Conservation (phyloP, 1,139 yeast genomes). For the Candida sanyaensis region DNA sequence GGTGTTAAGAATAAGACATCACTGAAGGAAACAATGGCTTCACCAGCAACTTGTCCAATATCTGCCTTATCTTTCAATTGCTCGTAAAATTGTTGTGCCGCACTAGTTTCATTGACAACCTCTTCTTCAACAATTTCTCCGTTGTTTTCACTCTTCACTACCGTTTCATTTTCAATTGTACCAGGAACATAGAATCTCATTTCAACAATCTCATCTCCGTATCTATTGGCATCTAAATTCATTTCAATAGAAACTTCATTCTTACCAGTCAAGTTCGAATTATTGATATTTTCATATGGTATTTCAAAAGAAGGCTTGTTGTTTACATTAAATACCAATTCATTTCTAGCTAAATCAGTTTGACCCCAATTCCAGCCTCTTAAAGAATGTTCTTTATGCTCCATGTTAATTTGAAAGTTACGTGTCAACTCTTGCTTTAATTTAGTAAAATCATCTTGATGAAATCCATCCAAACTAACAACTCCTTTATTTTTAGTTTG, state of each 20-base stretch:
- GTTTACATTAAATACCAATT: slow-evolving; percentile 80
- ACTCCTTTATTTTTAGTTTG: slow-evolving; percentile 90
- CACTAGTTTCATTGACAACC: slow-evolving; percentile 60
- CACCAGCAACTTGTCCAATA: slow-evolving; percentile 94
- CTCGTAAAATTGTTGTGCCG: slow-evolving; percentile 87
- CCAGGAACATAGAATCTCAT: slow-evolving; percentile 94
- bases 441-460: slow-evolving; percentile 74
- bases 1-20: slow-evolving; percentile 95
- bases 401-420: slow-evolving; percentile 71
- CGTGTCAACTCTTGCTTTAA: slow-evolving; percentile 83
- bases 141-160: slow-evolving; percentile 34
- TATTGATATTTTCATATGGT: slow-evolving; percentile 77
- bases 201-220: slow-evolving; percentile 96
- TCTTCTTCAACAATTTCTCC: slow-evolving; percentile 43
- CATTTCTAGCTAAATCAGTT: slow-evolving; percentile 89
- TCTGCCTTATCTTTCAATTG: slow-evolving; percentile 94
- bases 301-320: slow-evolving; percentile 91
- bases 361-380: slow-evolving; percentile 99
- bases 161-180: slow-evolving; percentile 51
- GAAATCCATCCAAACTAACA: slow-evolving; percentile 89
- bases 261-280: slow-evolving; percentile 90
- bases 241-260: slow-evolving; percentile 93
- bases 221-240: slow-evolving; percentile 56
- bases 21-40: slow-evolving; percentile 92
- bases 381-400: slow-evolving; percentile 84